Conservation (phyloP, 148 eudicot species). For the Nyssa sinensis region DNA sequence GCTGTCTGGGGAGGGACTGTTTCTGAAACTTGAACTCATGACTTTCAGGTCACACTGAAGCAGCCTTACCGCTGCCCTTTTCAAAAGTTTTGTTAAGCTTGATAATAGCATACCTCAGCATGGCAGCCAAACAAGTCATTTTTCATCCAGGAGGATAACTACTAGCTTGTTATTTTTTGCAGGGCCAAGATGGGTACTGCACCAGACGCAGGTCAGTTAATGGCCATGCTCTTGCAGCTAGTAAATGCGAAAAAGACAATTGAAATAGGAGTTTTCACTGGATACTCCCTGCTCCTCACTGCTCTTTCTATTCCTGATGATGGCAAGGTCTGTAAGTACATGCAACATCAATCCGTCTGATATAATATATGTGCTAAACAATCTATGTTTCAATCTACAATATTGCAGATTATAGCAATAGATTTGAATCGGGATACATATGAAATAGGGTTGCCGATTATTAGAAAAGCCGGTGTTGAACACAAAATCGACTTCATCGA, state of each 20-base stretch:
- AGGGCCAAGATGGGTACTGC: slow-evolving; percentile 10
- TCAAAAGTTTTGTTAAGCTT: neutral
- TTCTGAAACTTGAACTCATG: too few relatives aligned
- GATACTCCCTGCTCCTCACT: slow-evolving; percentile 30
- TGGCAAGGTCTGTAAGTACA: slow-evolving; percentile 12
- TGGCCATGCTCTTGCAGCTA: slow-evolving; percentile 20
- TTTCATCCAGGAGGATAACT: neutral
- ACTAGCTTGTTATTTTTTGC: neutral
- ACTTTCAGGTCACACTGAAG: too few relatives aligned
- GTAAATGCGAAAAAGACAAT: slow-evolving; percentile 27
- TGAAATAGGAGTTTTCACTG: slow-evolving; percentile 35
- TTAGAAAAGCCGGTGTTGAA: slow-evolving; percentile 45
- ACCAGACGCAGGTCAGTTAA: slow-evolving; percentile 17
- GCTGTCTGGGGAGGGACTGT: too few relatives aligned
- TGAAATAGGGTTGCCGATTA: slow-evolving; percentile 44
- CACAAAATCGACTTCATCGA: slow-evolving; percentile 48
- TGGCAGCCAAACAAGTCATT: neutral
- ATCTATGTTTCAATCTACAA: too few relatives aligned
- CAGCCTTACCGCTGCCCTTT: neutral
- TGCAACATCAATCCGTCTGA: neutral
- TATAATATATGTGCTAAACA: neutral
- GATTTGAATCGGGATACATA: slow-evolving; percentile 28
- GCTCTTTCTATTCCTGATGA: slow-evolving; percentile 28
- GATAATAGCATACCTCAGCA: neutral
- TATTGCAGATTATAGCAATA: slow-evolving; percentile 37